A percentile compares a stretch with the other conserved stretches of the same genome.
These are phyloP conservation scores for Pyracantha coccinea DNA, from an alignment of 331 rosid species.

Conservation along the genomic window DNA sequence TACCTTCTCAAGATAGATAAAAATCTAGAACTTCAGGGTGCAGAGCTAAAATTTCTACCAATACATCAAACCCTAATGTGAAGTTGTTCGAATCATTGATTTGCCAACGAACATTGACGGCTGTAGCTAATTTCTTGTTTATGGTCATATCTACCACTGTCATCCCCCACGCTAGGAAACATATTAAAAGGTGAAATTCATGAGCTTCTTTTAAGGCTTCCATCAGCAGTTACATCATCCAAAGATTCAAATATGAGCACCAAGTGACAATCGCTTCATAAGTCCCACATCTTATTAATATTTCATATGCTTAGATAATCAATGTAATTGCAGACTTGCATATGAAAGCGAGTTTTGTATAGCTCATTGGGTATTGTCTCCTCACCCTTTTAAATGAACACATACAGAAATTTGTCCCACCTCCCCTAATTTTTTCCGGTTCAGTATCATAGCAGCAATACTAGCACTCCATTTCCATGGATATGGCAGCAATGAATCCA, in stretches of 20 bases:
- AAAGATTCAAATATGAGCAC: slow-evolving; percentile 4
- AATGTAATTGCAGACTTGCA: background rate
- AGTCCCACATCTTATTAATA: background rate
- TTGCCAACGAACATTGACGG: background rate
- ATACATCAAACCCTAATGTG: background rate
- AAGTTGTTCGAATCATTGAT: background rate
- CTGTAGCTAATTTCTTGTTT: background rate
- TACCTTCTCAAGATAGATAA: background rate
- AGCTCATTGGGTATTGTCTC: background rate
- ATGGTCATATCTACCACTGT: background rate
- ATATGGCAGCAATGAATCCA: background rate
- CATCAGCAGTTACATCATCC: background rate
- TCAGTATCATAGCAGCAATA: background rate
- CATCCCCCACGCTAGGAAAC: background rate
- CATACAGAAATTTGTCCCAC: background rate
- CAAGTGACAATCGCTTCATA: background rate
- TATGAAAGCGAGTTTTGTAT: background rate
- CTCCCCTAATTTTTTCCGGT: background rate
- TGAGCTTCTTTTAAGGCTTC: background rate
- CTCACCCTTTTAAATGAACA: background rate
- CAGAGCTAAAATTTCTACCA: background rate
- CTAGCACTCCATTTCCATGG: background rate
- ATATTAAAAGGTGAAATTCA: background rate
- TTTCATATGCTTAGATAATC: background rate
- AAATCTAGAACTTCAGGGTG: background rate